These are phyloP conservation scores for Sugiyamaella pinicola DNA, from an alignment of 1,139 yeast genomes.

Conservation along the genomic window DNA sequence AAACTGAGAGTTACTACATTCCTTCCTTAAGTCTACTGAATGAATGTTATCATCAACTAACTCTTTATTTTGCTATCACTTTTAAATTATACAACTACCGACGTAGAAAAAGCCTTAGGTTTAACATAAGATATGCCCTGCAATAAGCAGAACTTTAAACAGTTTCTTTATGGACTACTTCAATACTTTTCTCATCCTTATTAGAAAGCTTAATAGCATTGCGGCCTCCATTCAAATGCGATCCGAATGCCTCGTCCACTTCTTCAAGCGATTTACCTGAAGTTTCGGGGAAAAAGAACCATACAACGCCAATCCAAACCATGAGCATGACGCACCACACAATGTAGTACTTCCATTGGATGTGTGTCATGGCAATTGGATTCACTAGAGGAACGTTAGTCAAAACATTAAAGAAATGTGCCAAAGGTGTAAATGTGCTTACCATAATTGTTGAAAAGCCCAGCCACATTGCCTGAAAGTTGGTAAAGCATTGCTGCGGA, in stretches of 20 bases:
- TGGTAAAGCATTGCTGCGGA: constrained; percentile 37
- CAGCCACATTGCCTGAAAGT: constrained; percentile 32
- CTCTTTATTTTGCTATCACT: not conserved
- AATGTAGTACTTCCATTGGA: constrained; percentile 45
- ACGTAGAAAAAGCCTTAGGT: not conserved
- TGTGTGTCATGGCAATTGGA: constrained; percentile 60
- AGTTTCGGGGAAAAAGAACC: constrained; percentile 50
- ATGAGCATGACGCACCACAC: constrained; percentile 34
- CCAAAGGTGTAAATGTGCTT: not conserved
- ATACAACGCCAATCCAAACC: constrained; percentile 25
- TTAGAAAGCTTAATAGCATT: not conserved
- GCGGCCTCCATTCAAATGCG: not conserved
- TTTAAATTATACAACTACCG: not conserved
- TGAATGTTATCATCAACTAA: not conserved
- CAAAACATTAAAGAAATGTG: not conserved
- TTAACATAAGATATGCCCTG: too few relatives aligned
- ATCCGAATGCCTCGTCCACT: constrained; percentile 1
- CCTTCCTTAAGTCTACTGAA: not conserved
- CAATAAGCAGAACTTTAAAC: too few relatives aligned
- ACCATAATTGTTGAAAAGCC: constrained; percentile 48
- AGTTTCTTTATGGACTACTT: not conserved
- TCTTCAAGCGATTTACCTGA: constrained; percentile 46
- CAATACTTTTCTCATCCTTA: not conserved
- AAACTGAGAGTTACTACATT: not conserved
- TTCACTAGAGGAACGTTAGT: constrained; percentile 37